Percentiles rank a stretch among this genome's conserved stretches.
Conservation (phyloP, 345 rosid genomes). For the Populus alba region DNA sequence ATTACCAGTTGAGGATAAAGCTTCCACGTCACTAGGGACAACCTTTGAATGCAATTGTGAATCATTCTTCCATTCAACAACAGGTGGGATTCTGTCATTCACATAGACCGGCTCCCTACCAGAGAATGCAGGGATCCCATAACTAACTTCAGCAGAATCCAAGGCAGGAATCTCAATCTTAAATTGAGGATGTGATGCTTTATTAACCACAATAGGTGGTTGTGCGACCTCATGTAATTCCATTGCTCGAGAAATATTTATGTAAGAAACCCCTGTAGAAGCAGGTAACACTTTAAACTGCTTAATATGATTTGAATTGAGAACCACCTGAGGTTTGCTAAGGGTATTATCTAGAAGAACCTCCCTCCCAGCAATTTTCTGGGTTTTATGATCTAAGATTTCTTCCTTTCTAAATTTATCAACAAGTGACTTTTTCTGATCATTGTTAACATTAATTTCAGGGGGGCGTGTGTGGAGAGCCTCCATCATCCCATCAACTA, state of each 20-base stretch:
- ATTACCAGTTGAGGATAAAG: slow-evolving; percentile 19
- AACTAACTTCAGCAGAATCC: slow-evolving; percentile 38
- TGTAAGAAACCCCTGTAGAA: slow-evolving; percentile 23
- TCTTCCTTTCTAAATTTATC: slow-evolving; percentile 38
- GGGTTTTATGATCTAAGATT: slow-evolving; percentile 31
- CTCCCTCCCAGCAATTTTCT: slow-evolving; percentile 33
- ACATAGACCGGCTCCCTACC: slow-evolving; percentile 26
- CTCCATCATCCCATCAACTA: slow-evolving; percentile 44
- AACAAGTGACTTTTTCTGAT: slow-evolving; percentile 30
- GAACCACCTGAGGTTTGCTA: slow-evolving; percentile 28
- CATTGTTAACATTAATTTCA: slow-evolving; percentile 28
- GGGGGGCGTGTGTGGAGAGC: slow-evolving; percentile 28
- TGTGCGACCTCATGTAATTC: slow-evolving; percentile 33
- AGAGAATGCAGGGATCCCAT: slow-evolving; percentile 26
- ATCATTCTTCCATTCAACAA: slow-evolving; percentile 35
- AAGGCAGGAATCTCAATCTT: slow-evolving; percentile 31
- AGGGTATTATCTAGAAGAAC: slow-evolving; percentile 30
- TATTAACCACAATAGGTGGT: slow-evolving; percentile 34
- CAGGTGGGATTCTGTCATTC: slow-evolving; percentile 31
- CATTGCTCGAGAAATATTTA: slow-evolving; percentile 26
- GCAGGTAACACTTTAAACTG: slow-evolving; percentile 25
- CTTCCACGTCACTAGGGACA: slow-evolving; percentile 27
- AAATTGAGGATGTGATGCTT: slow-evolving; percentile 37
- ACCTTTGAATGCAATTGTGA: slow-evolving; percentile 30
- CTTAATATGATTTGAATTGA: slow-evolving; percentile 28